Evolutionary conservation across 345 rosid species (phyloP), one percentile per base, ranked within the genome.

Genomic region (Geranium rotundifolium): DNA sequence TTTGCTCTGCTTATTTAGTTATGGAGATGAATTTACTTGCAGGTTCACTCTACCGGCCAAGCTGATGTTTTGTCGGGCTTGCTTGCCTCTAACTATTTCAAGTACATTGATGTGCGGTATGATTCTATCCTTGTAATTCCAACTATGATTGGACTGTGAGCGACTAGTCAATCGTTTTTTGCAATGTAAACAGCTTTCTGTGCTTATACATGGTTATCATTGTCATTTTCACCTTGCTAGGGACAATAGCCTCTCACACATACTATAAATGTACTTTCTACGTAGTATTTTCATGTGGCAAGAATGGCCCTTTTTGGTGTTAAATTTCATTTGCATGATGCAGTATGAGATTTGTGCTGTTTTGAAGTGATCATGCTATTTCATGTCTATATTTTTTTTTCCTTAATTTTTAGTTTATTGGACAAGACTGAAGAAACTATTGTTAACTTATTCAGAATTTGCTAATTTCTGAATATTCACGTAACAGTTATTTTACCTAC

Each of bases 101-200:
- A 81, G 67, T 87, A 84, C 68, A 80, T 80, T 60, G 96, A 92
- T 71, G 76, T 89, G 39, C 73, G 93, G 95, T 87, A 81, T 57
- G 82, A 57, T 69, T n/a, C 34, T 29, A 17, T 62, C 16, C 19
- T 61, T 17, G 7, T 27, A 60, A 34, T 4, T 8, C 41, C 41
- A 34, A n/a, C n/a, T n/a, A n/a, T n/a, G n/a, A n/a, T n/a, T n/a
- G n/a, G n/a, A n/a, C n/a, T n/a, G n/a, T n/a, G 10, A 5, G 10
- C 41, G 6, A 8, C 41, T 34, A 1, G 1, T 1, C 41, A 5
- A 34, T 34, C 10, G 0, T 34, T 34, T 34, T 34, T 34, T 8
- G 41, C 41, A 34, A 34, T 34, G 41, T 34, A 34, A 34, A 34
- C 41, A 34, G 41, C 41, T 34, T 34, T 1, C 7, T 4, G 41